Evolutionary conservation across 2,329 filamentous ascomycete species (phyloP).

Genomic region (Periconia macrospinosa): DNA sequence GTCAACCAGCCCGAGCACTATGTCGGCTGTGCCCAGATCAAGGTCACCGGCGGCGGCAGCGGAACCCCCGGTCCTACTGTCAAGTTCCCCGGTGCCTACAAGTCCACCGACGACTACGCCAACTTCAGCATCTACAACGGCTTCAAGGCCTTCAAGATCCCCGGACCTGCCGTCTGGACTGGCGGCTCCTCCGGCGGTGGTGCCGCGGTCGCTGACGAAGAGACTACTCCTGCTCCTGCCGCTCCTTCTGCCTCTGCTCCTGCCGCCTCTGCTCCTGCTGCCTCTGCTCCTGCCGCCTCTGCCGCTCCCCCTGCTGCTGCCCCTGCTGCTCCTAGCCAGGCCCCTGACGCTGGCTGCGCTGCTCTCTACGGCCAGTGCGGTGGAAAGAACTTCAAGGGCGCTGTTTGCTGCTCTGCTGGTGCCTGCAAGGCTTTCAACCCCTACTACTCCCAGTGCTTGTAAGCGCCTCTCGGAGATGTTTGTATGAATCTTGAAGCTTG

Average conservation of each 20-base stretch:
- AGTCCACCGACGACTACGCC: constrained; percentile 16
- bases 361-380: constrained; percentile 17
- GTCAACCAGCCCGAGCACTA: constrained; percentile 47
- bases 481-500: background rate
- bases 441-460: constrained; percentile 20
- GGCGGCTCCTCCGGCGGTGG: no score
- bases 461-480: background rate
- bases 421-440: constrained; percentile 18
- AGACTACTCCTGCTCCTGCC: background rate
- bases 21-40: constrained; percentile 50
- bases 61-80: constrained; percentile 41
- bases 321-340: background rate
- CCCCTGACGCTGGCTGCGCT: constrained; percentile 7
- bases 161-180: background rate
- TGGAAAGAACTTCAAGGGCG: constrained; percentile 15
- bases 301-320: background rate
- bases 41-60: constrained; percentile 42
- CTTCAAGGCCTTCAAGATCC: background rate
- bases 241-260: background rate
- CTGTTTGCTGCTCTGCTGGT: constrained; percentile 17
- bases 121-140: background rate
- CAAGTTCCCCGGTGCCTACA: constrained; percentile 43
- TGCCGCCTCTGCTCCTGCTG: background rate
- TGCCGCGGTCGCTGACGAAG: background rate
- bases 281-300: background rate